Percentiles rank a stretch among this genome's conserved stretches.
These are phyloP conservation scores for Debaryomyces sp. DNA, from an alignment of 1,139 yeast genomes.

Conservation along the genomic window DNA sequence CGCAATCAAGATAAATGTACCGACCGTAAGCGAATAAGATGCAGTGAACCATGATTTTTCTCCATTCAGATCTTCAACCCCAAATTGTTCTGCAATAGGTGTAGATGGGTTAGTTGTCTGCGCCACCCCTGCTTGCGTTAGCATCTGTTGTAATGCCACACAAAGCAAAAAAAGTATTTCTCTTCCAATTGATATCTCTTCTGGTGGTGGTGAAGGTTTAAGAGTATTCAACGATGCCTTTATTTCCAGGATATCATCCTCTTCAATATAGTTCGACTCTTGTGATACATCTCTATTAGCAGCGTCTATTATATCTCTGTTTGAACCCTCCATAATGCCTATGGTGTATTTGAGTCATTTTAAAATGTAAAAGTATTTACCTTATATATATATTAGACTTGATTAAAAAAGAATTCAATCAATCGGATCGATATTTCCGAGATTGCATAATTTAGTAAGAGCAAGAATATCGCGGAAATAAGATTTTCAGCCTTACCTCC, in stretches of 20 bases:
- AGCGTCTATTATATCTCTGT: background rate
- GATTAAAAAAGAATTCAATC: background rate
- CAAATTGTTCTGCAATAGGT: constrained; percentile 40
- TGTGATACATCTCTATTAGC: background rate
- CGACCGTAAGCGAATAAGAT: constrained; percentile 58
- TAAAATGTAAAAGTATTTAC: no score
- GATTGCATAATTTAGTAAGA: background rate
- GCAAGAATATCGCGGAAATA: background rate
- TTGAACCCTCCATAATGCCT: background rate
- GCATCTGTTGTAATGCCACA: constrained; percentile 45
- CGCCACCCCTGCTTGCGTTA: constrained; percentile 53
- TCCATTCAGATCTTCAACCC: constrained; percentile 37
- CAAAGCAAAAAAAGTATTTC: constrained; percentile 27
- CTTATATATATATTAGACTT: background rate
- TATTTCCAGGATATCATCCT: background rate
- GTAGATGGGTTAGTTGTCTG: constrained; percentile 46
- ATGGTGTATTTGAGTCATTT: no score
- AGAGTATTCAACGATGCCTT: background rate
- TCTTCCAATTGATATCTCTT: constrained; percentile 20
- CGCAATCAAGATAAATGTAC: constrained; percentile 61
- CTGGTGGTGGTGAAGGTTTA: constrained; percentile 15
- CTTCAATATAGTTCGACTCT: background rate
- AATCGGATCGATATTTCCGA: background rate
- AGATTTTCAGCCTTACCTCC: background rate
- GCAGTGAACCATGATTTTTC: constrained; percentile 63